phyloP scores from a whole-genome alignment of 306 rosid genomes.

The Oxytropis ochrocephala region DNA sequence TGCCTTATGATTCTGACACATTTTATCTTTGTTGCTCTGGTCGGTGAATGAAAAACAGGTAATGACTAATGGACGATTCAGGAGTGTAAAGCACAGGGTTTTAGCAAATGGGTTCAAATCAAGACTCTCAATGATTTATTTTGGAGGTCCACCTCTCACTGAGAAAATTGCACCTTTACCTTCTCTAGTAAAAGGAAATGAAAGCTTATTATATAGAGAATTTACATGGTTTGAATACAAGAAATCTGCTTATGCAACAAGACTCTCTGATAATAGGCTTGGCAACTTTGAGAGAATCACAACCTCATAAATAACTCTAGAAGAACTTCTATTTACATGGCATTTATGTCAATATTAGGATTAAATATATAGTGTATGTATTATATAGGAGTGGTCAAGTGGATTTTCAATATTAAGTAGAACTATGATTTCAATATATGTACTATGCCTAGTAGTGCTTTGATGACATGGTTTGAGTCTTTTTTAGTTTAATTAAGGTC shows the following conservation, averaged over 20 bases:
- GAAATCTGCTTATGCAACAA: constrained; percentile 44
- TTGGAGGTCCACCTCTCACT: constrained; percentile 63
- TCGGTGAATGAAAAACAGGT: constrained; percentile 38
- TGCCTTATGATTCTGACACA: neutral
- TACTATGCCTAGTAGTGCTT: neutral
- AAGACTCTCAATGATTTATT: constrained; percentile 73
- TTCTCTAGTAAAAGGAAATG: constrained; percentile 48
- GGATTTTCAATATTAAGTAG: neutral
- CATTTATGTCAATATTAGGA: neutral
- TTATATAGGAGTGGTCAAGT: neutral
- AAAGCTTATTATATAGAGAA: constrained; percentile 69
- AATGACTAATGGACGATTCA: constrained; percentile 76
- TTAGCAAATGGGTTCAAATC: constrained; percentile 54
- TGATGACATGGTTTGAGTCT: too few relatives aligned
- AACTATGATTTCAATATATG: too few relatives aligned
- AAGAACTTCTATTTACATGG: neutral
- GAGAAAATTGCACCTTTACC: constrained; percentile 71
- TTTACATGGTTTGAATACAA: constrained; percentile 84
- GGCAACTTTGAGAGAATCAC: constrained; percentile 44
- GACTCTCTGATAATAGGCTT: constrained; percentile 69
- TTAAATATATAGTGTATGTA: neutral
- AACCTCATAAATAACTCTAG: neutral
- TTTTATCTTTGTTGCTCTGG: neutral
- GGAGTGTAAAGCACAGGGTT: constrained; percentile 77
- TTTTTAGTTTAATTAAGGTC: too few relatives aligned